A percentile compares a stretch with the other conserved stretches of the same genome.
Evolutionary conservation across 1,139 yeast species (phyloP).

Genomic region (Saccharomyces hybrid): DNA sequence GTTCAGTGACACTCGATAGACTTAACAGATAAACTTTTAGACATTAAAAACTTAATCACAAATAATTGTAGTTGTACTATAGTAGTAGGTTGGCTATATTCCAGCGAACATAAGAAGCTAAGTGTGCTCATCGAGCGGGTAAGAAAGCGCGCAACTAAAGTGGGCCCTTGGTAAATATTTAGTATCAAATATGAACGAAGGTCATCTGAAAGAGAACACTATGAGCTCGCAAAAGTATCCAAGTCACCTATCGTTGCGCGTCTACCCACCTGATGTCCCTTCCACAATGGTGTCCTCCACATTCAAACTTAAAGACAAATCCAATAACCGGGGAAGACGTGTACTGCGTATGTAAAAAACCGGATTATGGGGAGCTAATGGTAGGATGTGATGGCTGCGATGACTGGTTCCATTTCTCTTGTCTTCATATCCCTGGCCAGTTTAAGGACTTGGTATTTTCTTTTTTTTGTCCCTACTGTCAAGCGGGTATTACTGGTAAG

Average conservation of each 20-base stretch:
- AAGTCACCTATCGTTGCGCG: background rate
- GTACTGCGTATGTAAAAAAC: slow-evolving; percentile 71
- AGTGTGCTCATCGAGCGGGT: background rate
- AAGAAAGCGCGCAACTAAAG: background rate
- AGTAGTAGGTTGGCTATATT: too few species aligned
- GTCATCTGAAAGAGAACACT: background rate
- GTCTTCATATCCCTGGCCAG: slow-evolving; percentile 54
- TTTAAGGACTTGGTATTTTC: slow-evolving; percentile 53
- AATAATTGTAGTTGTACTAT: background rate
- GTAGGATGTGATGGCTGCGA: slow-evolving; percentile 93
- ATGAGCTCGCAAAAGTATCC: too few species aligned
- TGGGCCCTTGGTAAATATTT: background rate
- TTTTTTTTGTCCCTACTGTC: slow-evolving; percentile 73
- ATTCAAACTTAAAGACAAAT: slow-evolving; percentile 19
- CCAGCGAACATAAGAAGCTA: too few species aligned
- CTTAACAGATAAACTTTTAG: background rate
- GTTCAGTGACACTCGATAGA: background rate
- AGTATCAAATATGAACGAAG: background rate
- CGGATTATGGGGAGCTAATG: slow-evolving; percentile 80
- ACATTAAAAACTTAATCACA: too few species aligned
- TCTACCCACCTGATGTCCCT: slow-evolving; percentile 3
- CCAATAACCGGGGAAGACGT: slow-evolving; percentile 47
- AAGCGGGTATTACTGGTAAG: slow-evolving; percentile 40
- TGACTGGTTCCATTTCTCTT: slow-evolving; percentile 87
- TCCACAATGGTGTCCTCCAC: slow-evolving; percentile 32